Evolutionary conservation across 805 yeast genomes (phyloP).

Genomic region (Starmerella vitae): DNA sequence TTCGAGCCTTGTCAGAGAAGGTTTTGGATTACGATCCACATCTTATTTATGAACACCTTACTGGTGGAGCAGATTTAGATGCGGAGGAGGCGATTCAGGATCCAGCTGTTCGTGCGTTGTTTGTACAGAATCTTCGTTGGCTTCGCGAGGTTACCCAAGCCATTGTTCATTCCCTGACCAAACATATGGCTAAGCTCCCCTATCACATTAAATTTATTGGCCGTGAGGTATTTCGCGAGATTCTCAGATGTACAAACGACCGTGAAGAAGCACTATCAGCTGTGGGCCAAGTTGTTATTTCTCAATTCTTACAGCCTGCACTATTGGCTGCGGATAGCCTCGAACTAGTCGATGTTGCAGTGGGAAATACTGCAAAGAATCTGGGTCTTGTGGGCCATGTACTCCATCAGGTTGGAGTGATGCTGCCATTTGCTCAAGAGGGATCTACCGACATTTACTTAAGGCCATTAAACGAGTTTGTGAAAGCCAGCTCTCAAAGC

Average conservation of each 20-base stretch:
- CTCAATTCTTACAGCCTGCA: constrained; percentile 28
- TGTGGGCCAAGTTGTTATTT: constrained; percentile 43
- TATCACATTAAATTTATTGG: constrained; percentile 45
- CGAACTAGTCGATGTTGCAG: constrained; percentile 35
- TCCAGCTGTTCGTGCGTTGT: constrained; percentile 52
- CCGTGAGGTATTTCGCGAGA: constrained; percentile 29
- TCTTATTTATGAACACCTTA: constrained; percentile 23
- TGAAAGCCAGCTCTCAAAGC: constrained; percentile 38
- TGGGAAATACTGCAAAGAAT: constrained; percentile 37
- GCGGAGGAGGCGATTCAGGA: constrained; percentile 69
- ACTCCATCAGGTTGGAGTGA: constrained; percentile 49
- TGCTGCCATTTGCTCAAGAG: constrained; percentile 41
- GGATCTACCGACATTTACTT: constrained; percentile 43
- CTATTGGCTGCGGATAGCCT: constrained; percentile 32
- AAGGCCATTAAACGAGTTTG: constrained; percentile 68
- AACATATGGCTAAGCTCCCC: constrained; percentile 36
- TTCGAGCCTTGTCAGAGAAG: constrained; percentile 30
- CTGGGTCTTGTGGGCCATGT: constrained; percentile 44
- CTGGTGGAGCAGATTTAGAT: constrained; percentile 29
- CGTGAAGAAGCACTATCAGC: constrained; percentile 37
- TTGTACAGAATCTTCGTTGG: constrained; percentile 58
- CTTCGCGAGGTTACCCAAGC: constrained; percentile 60
- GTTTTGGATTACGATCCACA: constrained; percentile 75
- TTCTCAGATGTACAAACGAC: constrained; percentile 31
- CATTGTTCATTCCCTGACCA: constrained; percentile 41